Conservation (phyloP, 1,284 basidiomycete genomes). For the Ustilago vetiveriae region DNA sequence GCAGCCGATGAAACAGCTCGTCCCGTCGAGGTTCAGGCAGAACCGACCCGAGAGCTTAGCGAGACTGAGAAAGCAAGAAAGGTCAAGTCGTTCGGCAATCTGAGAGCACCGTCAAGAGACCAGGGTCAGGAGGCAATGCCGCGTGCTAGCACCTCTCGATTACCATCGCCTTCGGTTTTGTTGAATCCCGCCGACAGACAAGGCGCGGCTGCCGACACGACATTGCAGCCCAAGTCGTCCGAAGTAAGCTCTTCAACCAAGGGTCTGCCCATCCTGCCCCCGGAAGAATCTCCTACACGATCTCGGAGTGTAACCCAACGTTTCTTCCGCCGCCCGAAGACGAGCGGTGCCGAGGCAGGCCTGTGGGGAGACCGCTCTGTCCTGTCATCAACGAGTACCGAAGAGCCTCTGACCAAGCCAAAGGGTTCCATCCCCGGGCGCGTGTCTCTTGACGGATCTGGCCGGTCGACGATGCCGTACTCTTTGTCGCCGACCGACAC, state of each 20-base stretch:
- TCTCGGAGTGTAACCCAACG: conserved; percentile 20
- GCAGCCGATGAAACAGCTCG: background rate
- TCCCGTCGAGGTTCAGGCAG: background rate
- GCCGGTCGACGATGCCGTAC: conserved; percentile 12
- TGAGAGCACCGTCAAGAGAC: conserved; percentile 12
- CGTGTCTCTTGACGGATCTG: conserved; percentile 27
- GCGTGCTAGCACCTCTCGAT: conserved; percentile 27
- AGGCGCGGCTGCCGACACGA: background rate
- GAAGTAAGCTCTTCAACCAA: background rate
- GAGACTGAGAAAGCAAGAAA: conserved; percentile 33
- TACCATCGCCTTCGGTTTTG: conserved; percentile 13
- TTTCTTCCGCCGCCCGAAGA: conserved; percentile 30
- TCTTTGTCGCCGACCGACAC: conserved; percentile 16
- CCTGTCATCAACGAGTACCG: background rate
- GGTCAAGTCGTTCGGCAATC: conserved; percentile 36
- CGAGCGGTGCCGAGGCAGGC: conserved; percentile 28
- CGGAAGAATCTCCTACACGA: conserved; percentile 2
- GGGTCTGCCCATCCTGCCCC: background rate
- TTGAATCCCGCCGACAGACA: background rate
- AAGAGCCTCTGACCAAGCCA: background rate
- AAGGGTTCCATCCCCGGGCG: conserved; percentile 12
- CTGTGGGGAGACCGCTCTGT: conserved; percentile 8
- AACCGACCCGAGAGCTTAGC: conserved; percentile 8
- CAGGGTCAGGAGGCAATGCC: conserved; percentile 19
- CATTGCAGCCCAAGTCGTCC: background rate